A percentile compares a stretch with the other conserved stretches of the same genome.
These are phyloP conservation scores for Suillus occidentalis DNA, from an alignment of 768 basidiomycete genomes.

Conservation along the genomic window DNA sequence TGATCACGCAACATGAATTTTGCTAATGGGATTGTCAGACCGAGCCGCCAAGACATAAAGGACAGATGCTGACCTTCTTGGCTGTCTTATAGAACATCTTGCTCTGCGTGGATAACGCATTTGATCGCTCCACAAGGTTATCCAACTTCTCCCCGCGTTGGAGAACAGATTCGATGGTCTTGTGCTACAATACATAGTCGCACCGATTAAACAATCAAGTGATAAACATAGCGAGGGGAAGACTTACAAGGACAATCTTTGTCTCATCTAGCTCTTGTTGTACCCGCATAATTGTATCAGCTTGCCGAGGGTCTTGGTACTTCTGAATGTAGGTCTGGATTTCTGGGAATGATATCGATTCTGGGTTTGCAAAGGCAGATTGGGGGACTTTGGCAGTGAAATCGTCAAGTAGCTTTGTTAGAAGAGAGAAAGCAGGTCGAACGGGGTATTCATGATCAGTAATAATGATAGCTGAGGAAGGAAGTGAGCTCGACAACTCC, in stretches of 20 bases:
- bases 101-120: slow-evolving; percentile 82
- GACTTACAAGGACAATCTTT: slow-evolving; percentile 91
- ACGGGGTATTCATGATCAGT: slow-evolving; percentile 97
- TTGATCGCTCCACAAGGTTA: slow-evolving; percentile 91
- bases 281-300: slow-evolving; percentile 97
- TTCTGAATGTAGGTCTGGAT: slow-evolving; percentile 78
- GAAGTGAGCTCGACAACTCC: slow-evolving; percentile 6
- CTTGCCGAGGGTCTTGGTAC: slow-evolving; percentile 96
- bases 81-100: slow-evolving; percentile 99
- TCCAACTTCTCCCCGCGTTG: slow-evolving; percentile 96
- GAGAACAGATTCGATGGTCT: slow-evolving; percentile 97
- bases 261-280: slow-evolving; percentile 99
- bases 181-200: slow-evolving; percentile 62
- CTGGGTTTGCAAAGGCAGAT: slow-evolving; percentile 62
- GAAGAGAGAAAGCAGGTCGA: slow-evolving; percentile 91
- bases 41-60: slow-evolving; percentile 1
- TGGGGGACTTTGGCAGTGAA: slow-evolving; percentile 80
- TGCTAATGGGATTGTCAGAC: slow-evolving; percentile 52
- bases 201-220: slow-evolving; percentile 3
- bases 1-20: slow-evolving; percentile 93
- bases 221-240: too few species aligned
- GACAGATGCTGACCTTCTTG: slow-evolving; percentile 74
- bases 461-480: slow-evolving; percentile 75
- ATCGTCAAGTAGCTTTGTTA: slow-evolving; percentile 92
- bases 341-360: slow-evolving; percentile 74